Evolutionary conservation across 495 filamentous ascomycete species (phyloP), one percentile per base, ranked within the genome.

Genomic region (Xylaria curta): DNA sequence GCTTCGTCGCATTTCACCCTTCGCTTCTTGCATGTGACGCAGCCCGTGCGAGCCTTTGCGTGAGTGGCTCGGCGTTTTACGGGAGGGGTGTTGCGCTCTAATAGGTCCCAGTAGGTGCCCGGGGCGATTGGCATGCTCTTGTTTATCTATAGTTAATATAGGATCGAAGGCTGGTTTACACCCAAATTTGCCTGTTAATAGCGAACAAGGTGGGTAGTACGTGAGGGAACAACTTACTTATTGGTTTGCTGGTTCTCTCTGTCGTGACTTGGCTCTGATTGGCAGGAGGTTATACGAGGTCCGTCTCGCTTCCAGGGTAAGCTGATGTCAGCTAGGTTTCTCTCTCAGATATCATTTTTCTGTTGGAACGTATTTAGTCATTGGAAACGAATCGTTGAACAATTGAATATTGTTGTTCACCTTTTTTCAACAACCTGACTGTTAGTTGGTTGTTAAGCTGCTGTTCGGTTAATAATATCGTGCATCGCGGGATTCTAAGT

Each of bases 1-100:
- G 75, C 78, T 76, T 91, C 89, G 70, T 89, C 88, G 63, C 89
- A 91, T 77, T 91, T 90, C 66, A 91, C 84, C 3, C 67, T 69
- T 15, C 79, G 75, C 28, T 33, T 73, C 71, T 81, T 81, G 75
- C 79, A 81, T 54, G 79, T 81, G 54, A 60, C 62, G 47, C 79
- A 81, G 8, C 79, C 79, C 7, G 79, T 79, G 4, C 78, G 77
- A 2, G 79, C 79, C 49, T 81, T 81, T 1, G 76, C 51, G 49
- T 75, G 74, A 1, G 68, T 68, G 68, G 65, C 62, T 38, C 76
- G 63, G 19, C 72, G 75, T 47, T 72, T 74, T 9, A 58, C n/a
- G 36, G 72, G 72, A 12, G 75, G 69, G 4, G 53, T 33, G 40
- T 64, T 40, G 38, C 75, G 75, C 47, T 76, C 72, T 38, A 76